Percentiles rank a stretch among this genome's conserved stretches.
phyloP scores from a whole-genome alignment of 305 asterid genomes.

The Fraxinus ornus region DNA sequence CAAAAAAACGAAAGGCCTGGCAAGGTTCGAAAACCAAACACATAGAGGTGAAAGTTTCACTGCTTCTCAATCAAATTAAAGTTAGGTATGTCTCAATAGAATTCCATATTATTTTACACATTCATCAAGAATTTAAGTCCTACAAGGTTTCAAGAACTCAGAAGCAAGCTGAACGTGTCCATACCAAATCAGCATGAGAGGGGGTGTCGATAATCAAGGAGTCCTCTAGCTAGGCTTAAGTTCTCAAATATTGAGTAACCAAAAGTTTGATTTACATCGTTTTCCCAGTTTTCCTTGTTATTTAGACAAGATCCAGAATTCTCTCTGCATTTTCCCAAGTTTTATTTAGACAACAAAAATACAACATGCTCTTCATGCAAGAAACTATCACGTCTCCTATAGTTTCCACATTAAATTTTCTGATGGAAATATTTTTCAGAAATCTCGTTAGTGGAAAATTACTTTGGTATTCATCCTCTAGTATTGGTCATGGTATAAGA shows the following conservation, averaged over 20 bases:
- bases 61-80: neutral
- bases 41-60: neutral
- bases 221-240: neutral
- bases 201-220: neutral
- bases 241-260: neutral
- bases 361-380: no score
- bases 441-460: neutral
- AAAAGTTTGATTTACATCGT: no score
- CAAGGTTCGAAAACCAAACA: neutral
- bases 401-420: no score
- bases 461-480: neutral
- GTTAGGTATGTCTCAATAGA: neutral
- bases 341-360: no score
- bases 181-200: neutral
- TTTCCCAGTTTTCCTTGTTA: no score
- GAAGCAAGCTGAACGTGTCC: neutral
- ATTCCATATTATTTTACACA: neutral
- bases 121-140: neutral
- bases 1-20: neutral
- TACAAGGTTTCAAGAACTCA: neutral
- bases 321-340: no score
- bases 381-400: no score
- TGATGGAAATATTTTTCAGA: neutral
- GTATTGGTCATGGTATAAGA: neutral
- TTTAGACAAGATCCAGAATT: no score